Evolutionary conservation across 2,329 filamentous ascomycete genomes (phyloP), one percentile per base, ranked within the genome.

Genomic region (Colletotrichum aenigma): DNA sequence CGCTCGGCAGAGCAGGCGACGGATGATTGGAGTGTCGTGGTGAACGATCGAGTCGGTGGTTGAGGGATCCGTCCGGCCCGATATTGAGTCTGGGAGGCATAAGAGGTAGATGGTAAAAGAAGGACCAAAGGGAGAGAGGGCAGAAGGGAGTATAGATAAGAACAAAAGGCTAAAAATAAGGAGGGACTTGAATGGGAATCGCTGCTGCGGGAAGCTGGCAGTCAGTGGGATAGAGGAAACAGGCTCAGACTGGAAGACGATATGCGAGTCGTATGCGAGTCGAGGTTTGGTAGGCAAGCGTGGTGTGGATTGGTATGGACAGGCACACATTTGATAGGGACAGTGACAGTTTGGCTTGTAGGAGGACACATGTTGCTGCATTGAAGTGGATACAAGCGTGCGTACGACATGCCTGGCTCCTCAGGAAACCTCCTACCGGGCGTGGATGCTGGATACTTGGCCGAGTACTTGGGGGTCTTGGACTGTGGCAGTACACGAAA

Each of bases 31-130:
- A 52, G n/a, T 52, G 43, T 21, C 43, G 43, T 52, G 43, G 43
- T 52, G 58, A 64, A 21, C 66, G 70, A 13, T 66, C 66, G 56
- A 66, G 71, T 32, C 71, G 66, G 48, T 71, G 21, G 62, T 76
- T 75, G 52, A 75, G 71, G 74, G 66, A 66, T 76, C 74, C 74
- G 66, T 76, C 74, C 66, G 66, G 71, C 66, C 74, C 74, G 68
- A 56, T 61, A 30, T 30, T 66, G 66, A 76, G 71, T 76, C 71
- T 74, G 28, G 74, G 74, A 76, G 74, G 74, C 74, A 76, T 76
- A 75, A 74, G 71, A 61, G 60, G 66, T 69, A 62, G 38, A 36
- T 30, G 21, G 56, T 61, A 61, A 76, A 66, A 13, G 64, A 76
- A 61, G n/a, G 70, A 56, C 55, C 43, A 61, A 61, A 65, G 60